Base-by-base conservation (phyloP, 2,329 filamentous ascomycete genomes). In the Cordyceps militaris region DNA sequence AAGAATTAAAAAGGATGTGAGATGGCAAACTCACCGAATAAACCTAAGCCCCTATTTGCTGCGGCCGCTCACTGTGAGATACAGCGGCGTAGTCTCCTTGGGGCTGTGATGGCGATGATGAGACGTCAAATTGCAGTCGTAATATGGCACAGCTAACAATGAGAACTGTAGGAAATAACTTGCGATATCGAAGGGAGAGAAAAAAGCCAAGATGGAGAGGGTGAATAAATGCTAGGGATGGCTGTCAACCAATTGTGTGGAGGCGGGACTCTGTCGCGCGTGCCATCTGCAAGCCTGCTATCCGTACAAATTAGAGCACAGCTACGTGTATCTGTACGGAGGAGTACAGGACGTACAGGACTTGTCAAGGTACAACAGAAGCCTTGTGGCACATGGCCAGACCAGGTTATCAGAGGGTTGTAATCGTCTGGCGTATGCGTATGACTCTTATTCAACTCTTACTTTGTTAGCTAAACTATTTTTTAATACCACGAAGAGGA, bases 201-300 rank as follows among this genome's bases (percentile, higher is more conserved):
- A 16, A 23, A 28, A 21, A n/a, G 4, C 3, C 5, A n/a, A 40
- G 11, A 54, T 26, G n/a, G 21, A 36, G n/a, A 11, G 9, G 16
- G 32, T 16, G 13, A 30, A 46, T 40, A 19, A 46, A 42, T n/a
- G 40, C 36, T 24, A 47, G 52, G 28, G 19, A n/a, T 28, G 21
- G 32, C 38, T 13, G 46, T 5, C 10, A n/a, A 24, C 26, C 34
- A 49, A 56, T 56, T 34, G 54, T 50, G 46, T 50, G 46, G 44
- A 56, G 44, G 54, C 54, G 54, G 44, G 32, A 46, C 16, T 21
- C 23, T 56, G 54, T 48, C 32, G 51, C 42, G 51, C 51, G 26
- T 24, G 32, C 24, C 44, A 43, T 28, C 34, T 49, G 54, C 46
- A 56, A 56, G 54, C 36, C 54, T 49, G n/a, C n/a, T n/a, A n/a